Evolutionary conservation across 352 stramenopile species (phyloP).

Genomic region (Pythium dissotocum): DNA sequence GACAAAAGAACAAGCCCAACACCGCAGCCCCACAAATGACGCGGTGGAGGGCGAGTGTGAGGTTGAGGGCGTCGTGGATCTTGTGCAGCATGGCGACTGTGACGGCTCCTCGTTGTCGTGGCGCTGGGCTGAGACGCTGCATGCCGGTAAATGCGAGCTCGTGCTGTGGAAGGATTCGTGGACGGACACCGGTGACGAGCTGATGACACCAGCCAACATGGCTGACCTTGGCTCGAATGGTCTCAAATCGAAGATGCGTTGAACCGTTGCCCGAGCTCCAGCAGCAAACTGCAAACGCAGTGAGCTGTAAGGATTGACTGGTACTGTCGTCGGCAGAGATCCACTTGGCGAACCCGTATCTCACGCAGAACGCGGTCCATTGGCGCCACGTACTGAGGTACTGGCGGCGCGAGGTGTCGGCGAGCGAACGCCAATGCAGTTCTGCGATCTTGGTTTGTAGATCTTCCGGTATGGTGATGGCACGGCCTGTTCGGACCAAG

Average conservation of each 20-base stretch:
- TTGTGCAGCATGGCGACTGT: not conserved
- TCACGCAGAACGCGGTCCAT: not conserved
- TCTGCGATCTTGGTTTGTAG: not conserved
- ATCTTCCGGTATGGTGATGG: not conserved
- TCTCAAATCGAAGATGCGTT: not conserved
- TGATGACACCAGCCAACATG: not conserved
- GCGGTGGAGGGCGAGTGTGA: not conserved
- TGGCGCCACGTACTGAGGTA: not conserved
- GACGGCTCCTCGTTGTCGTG: not conserved
- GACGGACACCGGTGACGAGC: not conserved
- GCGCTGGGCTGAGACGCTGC: not conserved
- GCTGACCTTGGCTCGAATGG: not conserved
- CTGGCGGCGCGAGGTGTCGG: not conserved
- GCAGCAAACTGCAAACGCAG: not conserved
- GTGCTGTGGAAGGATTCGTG: not conserved
- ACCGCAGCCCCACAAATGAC: not conserved
- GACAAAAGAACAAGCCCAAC: not conserved
- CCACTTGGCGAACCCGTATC: not conserved
- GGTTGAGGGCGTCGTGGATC: not conserved
- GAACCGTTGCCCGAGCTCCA: not conserved
- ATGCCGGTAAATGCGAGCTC: not conserved
- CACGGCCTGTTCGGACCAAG: not conserved
- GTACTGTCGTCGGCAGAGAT: not conserved
- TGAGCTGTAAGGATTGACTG: not conserved
- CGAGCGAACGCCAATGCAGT: not conserved